These are phyloP conservation scores for Ascochyta pisi DNA, from an alignment of 2,329 filamentous ascomycete genomes.

Conservation along the genomic window DNA sequence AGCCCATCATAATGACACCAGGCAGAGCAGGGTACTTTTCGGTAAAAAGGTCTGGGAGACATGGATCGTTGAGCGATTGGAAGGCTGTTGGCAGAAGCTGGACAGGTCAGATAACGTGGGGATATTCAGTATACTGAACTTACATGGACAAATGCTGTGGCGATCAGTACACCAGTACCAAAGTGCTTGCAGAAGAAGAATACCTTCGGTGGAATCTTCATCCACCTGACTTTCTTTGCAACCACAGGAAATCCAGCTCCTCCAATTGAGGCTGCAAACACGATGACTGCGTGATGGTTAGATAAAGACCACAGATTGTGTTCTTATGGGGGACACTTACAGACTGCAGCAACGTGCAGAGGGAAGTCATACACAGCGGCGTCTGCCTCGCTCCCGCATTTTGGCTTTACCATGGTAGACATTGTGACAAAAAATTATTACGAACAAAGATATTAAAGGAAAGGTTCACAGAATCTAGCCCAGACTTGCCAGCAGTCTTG, in stretches of 20 bases:
- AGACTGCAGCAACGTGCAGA: conserved; percentile 49
- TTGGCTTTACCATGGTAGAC: conserved; percentile 41
- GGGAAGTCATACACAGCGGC: conserved; percentile 45
- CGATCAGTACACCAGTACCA: conserved; percentile 81
- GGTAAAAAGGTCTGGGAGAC: conserved; percentile 66
- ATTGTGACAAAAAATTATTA: conserved; percentile 29
- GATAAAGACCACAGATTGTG: background rate
- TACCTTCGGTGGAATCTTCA: conserved; percentile 63
- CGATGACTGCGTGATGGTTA: conserved; percentile 43
- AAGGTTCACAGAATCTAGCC: conserved; percentile 21
- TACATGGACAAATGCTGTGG: conserved; percentile 81
- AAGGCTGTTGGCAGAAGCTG: conserved; percentile 67
- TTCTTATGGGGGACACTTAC: conserved; percentile 32
- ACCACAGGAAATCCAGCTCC: conserved; percentile 50
- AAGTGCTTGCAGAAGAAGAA: conserved; percentile 69
- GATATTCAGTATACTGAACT: conserved; percentile 9
- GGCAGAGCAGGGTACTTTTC: conserved; percentile 67
- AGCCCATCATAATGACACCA: conserved; percentile 70
- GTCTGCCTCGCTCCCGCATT: conserved; percentile 41
- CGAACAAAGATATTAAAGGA: conserved; percentile 21
- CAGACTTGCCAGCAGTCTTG: conserved; percentile 41
- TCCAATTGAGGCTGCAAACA: conserved; percentile 46
- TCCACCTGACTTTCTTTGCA: conserved; percentile 61
- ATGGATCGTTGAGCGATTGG: conserved; percentile 53
- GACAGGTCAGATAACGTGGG: conserved; percentile 9